phyloP scores from a whole-genome alignment of 2,329 filamentous ascomycete genomes.

The Alternaria triticina region DNA sequence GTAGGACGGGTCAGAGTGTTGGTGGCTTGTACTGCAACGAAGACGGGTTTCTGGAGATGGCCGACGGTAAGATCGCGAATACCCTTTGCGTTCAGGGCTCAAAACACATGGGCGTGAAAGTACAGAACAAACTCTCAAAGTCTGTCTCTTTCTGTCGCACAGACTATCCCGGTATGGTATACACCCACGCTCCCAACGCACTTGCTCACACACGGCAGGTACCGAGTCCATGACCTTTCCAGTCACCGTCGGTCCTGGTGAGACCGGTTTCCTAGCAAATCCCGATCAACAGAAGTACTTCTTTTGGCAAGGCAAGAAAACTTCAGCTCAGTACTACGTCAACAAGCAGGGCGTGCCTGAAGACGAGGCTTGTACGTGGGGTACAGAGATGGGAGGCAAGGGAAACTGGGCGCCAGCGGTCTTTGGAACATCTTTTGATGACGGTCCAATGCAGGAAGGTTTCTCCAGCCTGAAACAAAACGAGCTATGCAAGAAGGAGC shows the following conservation, averaged over 20 bases:
- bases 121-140: slow-evolving; percentile 74
- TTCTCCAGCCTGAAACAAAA: slow-evolving; percentile 89
- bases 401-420: slow-evolving; percentile 91
- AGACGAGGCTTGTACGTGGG: slow-evolving; percentile 79
- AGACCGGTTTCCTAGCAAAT: slow-evolving; percentile 72
- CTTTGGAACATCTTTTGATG: slow-evolving; percentile 76
- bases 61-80: slow-evolving; percentile 58
- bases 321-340: slow-evolving; percentile 95
- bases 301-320: slow-evolving; percentile 73
- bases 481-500: slow-evolving; percentile 69
- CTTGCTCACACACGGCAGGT: slow-evolving; percentile 46
- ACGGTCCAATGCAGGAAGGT: slow-evolving; percentile 56
- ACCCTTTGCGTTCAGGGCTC: slow-evolving; percentile 78
- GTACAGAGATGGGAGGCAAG: slow-evolving; percentile 61
- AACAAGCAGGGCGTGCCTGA: slow-evolving; percentile 77
- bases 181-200: too few species aligned
- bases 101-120: slow-evolving; percentile 66
- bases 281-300: slow-evolving; percentile 77
- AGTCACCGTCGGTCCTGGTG: slow-evolving; percentile 66
- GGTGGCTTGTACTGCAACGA: slow-evolving; percentile 85
- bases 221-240: slow-evolving; percentile 88
- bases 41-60: slow-evolving; percentile 78
- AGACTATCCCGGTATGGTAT: slow-evolving; percentile 79
- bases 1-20: slow-evolving; percentile 79
- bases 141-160: slow-evolving; percentile 85